phyloP scores from a whole-genome alignment of 805 yeast genomes.

The Wickerhamia fluorescens region DNA sequence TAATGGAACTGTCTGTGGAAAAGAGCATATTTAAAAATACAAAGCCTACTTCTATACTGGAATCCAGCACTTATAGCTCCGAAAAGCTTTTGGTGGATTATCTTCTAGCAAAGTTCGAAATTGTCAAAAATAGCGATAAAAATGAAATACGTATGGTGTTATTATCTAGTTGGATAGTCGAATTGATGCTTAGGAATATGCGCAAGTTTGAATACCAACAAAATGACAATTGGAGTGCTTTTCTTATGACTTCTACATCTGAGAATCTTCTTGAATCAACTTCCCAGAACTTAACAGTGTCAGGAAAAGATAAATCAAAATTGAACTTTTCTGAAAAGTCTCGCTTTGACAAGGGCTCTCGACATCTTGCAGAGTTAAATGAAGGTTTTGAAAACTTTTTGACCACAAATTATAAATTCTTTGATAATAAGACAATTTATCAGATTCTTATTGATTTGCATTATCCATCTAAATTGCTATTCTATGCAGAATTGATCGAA shows the following conservation, averaged over 20 bases:
- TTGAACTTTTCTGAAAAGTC: not conserved
- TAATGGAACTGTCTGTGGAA: not conserved
- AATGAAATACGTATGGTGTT: slow-evolving; percentile 33
- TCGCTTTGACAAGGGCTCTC: too few relatives aligned
- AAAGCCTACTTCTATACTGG: not conserved
- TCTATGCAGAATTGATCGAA: slow-evolving; percentile 57
- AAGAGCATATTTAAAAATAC: not conserved
- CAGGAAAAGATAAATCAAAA: not conserved
- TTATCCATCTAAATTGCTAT: slow-evolving; percentile 53
- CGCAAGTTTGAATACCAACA: slow-evolving; percentile 33
- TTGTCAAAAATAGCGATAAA: slow-evolving; percentile 16
- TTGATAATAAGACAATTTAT: slow-evolving; percentile 66
- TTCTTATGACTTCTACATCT: too few relatives aligned
- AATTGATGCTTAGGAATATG: slow-evolving; percentile 44
- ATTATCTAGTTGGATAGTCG: slow-evolving; percentile 61
- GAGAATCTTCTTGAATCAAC: not conserved
- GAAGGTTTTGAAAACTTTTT: slow-evolving; percentile 43
- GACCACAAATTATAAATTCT: slow-evolving; percentile 31
- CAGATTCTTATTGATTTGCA: slow-evolving; percentile 67
- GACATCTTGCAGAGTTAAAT: slow-evolving; percentile 4
- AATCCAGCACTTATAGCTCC: slow-evolving; percentile 7
- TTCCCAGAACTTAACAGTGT: not conserved
- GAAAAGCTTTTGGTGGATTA: slow-evolving; percentile 27
- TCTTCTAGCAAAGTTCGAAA: slow-evolving; percentile 22
- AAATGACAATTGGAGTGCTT: slow-evolving; percentile 1